Evolutionary conservation across 441 rosid genomes (phyloP).

Genomic region (Croton setiger): DNA sequence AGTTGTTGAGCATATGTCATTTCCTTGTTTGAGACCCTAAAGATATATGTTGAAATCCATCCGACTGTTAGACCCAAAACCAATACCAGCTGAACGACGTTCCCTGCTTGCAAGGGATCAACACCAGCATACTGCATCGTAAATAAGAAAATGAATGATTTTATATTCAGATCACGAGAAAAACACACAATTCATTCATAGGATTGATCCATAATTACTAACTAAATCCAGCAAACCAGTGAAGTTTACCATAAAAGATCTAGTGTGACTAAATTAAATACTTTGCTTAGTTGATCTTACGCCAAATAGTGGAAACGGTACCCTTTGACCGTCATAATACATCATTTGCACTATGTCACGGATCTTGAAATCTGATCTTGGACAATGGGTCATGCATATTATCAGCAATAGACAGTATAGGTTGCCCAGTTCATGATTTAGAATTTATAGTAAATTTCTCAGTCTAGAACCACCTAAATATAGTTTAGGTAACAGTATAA

Average conservation of each 20-base stretch:
- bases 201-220: background rate
- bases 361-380: no score
- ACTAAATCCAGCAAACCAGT: background rate
- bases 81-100: conserved; percentile 72
- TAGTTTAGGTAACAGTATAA: no score
- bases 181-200: background rate
- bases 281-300: background rate
- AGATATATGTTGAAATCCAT: conserved; percentile 88
- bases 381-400: no score
- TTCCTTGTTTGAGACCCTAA: conserved; percentile 92
- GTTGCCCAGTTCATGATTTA: no score
- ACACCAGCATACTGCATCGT: conserved; percentile 69
- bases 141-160: conserved; percentile 8
- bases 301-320: no score
- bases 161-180: background rate
- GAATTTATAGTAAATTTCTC: no score
- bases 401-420: no score
- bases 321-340: no score
- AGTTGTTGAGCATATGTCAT: conserved; percentile 94
- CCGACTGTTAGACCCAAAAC: conserved; percentile 87
- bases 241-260: background rate
- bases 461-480: no score
- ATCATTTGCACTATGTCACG: no score
- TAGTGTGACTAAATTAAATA: background rate
- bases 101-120: conserved; percentile 90